Conservation (phyloP, 2,329 filamentous ascomycete genomes). For the Cladosporium sp. region DNA sequence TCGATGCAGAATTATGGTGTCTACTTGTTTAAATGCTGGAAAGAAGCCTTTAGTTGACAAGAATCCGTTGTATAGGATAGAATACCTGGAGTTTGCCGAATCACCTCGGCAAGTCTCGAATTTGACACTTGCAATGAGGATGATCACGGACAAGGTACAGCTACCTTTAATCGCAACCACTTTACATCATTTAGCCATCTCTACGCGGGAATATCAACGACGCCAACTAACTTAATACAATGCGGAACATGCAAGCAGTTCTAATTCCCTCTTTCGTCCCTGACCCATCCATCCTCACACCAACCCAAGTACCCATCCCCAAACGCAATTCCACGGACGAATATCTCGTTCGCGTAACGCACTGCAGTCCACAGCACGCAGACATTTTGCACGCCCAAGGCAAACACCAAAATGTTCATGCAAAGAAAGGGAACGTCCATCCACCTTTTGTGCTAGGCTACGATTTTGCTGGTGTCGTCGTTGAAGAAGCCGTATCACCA, state of each 20-base stretch:
- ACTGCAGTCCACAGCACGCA: conserved; percentile 57
- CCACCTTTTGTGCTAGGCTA: conserved; percentile 58
- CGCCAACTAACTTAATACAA: too few species aligned
- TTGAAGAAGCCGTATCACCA: conserved; percentile 35
- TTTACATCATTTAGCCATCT: too few species aligned
- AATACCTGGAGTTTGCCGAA: too few species aligned
- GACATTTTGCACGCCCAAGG: conserved; percentile 58
- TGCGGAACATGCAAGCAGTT: conserved; percentile 40
- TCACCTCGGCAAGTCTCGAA: too few species aligned
- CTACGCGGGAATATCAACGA: too few species aligned
- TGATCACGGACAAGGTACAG: too few species aligned
- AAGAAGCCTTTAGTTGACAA: too few species aligned
- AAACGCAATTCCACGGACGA: conserved; percentile 27
- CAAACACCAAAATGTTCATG: conserved; percentile 56
- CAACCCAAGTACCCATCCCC: conserved; percentile 31
- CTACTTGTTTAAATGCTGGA: too few species aligned
- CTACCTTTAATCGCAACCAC: too few species aligned
- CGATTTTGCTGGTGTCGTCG: conserved; percentile 56
- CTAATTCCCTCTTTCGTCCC: conserved; percentile 35
- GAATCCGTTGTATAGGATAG: too few species aligned
- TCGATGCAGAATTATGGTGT: too few species aligned
- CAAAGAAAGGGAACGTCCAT: conserved; percentile 44
- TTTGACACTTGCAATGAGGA: too few species aligned
- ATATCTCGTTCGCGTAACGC: conserved; percentile 48
- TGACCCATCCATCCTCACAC: conserved; percentile 26